phyloP scores from a whole-genome alignment of 306 rosid genomes.

The Trifolium dubium region DNA sequence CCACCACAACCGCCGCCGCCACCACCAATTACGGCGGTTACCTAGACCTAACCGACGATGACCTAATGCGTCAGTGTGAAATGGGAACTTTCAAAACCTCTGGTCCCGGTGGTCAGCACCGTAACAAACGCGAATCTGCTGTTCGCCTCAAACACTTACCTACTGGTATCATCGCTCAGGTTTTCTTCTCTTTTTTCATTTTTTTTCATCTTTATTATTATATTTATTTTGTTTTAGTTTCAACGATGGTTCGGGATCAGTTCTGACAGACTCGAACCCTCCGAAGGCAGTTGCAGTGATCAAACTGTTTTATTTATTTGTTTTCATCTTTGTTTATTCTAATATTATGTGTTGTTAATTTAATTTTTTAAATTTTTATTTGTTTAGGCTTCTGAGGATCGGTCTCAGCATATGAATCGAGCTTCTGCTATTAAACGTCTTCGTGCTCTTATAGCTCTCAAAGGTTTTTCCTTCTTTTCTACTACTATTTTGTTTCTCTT shows the following conservation, averaged over 20 bases:
- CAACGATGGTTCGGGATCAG: too few species aligned
- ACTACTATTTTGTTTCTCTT: too few species aligned
- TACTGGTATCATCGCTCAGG: conserved; percentile 82
- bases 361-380: not conserved
- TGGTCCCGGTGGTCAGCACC: conserved; percentile 96
- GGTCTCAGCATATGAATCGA: conserved; percentile 93
- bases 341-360: conserved; percentile 1
- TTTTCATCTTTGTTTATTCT: not conserved
- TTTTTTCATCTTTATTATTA: not conserved
- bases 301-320: too few species aligned
- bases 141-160: conserved; percentile 92
- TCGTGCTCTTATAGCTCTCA: conserved; percentile 79
- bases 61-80: conserved; percentile 78
- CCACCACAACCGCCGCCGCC: conserved; percentile 23
- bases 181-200: not conserved
- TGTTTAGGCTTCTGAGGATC: conserved; percentile 84
- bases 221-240: not conserved
- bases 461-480: conserved; percentile 44
- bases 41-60: conserved; percentile 73
- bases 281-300: too few species aligned
- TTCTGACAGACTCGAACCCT: too few species aligned
- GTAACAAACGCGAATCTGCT: conserved; percentile 88
- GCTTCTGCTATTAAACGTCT: conserved; percentile 82
- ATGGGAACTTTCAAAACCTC: conserved; percentile 77
- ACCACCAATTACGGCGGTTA: conserved; percentile 42